Evolutionary conservation across 2,329 filamentous ascomycete genomes (phyloP), one percentile per base, ranked within the genome.

Genomic region (Xylariaceae sp.): DNA sequence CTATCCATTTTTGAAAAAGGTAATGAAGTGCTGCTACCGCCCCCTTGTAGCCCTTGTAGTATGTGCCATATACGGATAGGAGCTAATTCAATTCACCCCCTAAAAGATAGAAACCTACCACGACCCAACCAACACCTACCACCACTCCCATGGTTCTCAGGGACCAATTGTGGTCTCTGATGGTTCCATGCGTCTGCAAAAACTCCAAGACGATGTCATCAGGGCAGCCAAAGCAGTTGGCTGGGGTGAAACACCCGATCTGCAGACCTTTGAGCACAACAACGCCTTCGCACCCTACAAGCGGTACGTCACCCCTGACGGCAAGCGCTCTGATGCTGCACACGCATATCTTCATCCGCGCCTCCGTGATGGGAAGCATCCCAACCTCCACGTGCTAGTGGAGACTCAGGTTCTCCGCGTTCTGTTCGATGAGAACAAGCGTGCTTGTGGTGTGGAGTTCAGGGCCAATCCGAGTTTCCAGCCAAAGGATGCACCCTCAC

Each of bases 371-470:
- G 67, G 65, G 4, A 61, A 64, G 18, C 67, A 72, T 53, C 66
- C 67, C 2, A 72, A 71, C 52, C 53, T 72, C 13, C 67, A 71
- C 35, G 67, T 72, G 3, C 45, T 71, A 8, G 65, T 72, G 3
- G 67, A 70, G 55, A 58, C 68, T 2, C 64, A 65, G 8, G 68
- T 71, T 4, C 60, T 78, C 2, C 78, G 79, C 2, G 77, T 86
- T 2, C 60, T 85, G 0, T 80, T 85, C 56, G 80, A 84, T 34
- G 73, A 77, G 76, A 37, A 48, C 6, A 80, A 77, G 55, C 69
- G 72, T 48, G 84, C 85, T 1, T 57, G 13, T 30, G 84, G 82
- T 0, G 77, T 87, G 6, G 82, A 86, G 65, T 82, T 81, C 62
- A 75, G 75, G 49, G 75, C 78, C 48, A 81, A 77, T 64, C 47